Conservation (phyloP, 805 yeast species). For the Wickerhamiella shivajii region DNA sequence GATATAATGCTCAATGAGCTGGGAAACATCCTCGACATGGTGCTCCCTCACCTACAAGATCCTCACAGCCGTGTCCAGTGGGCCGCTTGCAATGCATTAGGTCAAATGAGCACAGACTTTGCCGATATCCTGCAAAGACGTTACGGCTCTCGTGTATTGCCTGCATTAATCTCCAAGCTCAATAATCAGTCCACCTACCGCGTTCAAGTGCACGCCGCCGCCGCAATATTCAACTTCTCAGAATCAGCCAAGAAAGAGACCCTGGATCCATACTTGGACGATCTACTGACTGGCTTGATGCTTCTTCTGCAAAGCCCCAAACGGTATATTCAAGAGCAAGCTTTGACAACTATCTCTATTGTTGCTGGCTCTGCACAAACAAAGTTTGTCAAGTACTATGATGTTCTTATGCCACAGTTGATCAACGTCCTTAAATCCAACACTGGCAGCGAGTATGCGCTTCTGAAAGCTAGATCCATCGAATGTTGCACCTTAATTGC, state of each 20-base stretch:
- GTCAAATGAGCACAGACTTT: conserved; percentile 94
- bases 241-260: conserved; percentile 82
- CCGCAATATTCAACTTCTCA: conserved; percentile 89
- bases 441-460: conserved; percentile 60
- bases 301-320: conserved; percentile 71
- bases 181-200: conserved; percentile 53
- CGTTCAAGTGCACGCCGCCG: conserved; percentile 97
- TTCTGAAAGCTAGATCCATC: conserved; percentile 81
- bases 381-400: conserved; percentile 81
- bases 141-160: conserved; percentile 64
- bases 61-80: conserved; percentile 90
- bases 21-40: conserved; percentile 67
- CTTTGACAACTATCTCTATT: conserved; percentile 87
- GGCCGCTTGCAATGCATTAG: conserved; percentile 92
- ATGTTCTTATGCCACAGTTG: conserved; percentile 81
- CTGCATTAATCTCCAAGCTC: conserved; percentile 74
- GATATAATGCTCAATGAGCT: conserved; percentile 75
- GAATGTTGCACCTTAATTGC: conserved; percentile 94
- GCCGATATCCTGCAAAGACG: conserved; percentile 77
- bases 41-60: conserved; percentile 73
- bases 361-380: conserved; percentile 89
- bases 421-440: conserved; percentile 66
- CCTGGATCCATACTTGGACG: conserved; percentile 86
- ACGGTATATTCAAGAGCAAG: conserved; percentile 93
- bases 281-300: conserved; percentile 56